Evolutionary conservation across 2,329 filamentous ascomycete genomes (phyloP), one percentile per base, ranked within the genome.

Genomic region (Sporothrix phasma): DNA sequence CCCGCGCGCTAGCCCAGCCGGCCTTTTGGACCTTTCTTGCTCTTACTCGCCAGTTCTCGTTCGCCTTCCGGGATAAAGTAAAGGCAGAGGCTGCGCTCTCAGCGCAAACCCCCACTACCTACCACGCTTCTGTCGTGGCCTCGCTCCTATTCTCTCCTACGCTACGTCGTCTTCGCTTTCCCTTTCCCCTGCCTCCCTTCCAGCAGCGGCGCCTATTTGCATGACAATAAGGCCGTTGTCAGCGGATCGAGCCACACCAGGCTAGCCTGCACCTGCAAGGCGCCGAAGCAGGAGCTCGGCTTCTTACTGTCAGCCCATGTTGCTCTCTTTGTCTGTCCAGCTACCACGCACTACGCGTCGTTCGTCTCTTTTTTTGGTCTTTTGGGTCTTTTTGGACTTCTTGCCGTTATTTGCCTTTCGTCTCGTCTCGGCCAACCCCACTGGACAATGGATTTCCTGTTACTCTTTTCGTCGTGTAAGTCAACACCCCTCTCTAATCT

Each of bases 271-370:
- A n/a, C n/a, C n/a, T 46, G 31, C 53, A 37, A 65, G 60, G 37
- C 61, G 64, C 66, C 64, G 64, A 67, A 64, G 58, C 61, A 67
- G 64, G 66, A 66, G 65, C 47, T 54, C 34, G 24, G 24, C 31
- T 13, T 17, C 17, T n/a, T 43, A 17, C 17, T n/a, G n/a, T n/a
- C n/a, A n/a, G n/a, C n/a, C 41, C 41, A 43, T 43, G 22, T 29
- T 37, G 37, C 51, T 22, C 47, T 51, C 26, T 17, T 26, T 11
- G 13, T 51, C 34, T 22, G 31, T 24, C 15, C 45, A 10, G 13
- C 22, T 37, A 37, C 34, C 34, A 11, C 24, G 43, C 47, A 37
- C 49, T 34, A 29, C 24, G 34, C n/a, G n/a, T n/a, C n/a, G n/a
- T n/a, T n/a, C n/a, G n/a, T n/a, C n/a, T n/a, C n/a, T n/a, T n/a